Evolutionary conservation across 345 rosid species (phyloP).

Genomic region (Psidium guajava): DNA sequence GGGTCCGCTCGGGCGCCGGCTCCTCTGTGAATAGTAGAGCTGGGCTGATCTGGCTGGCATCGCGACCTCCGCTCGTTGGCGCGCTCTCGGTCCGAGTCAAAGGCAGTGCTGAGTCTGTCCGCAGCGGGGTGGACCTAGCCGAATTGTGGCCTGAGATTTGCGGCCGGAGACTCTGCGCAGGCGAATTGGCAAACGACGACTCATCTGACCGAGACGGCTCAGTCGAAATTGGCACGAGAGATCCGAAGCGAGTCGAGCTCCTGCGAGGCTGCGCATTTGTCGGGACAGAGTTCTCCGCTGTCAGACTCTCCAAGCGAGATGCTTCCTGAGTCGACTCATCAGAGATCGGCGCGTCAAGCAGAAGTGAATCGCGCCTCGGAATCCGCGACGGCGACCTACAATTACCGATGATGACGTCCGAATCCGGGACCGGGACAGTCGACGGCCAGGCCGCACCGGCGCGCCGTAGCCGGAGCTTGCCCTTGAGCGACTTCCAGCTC

Average conservation of each 20-base stretch:
- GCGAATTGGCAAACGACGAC: constrained; percentile 8
- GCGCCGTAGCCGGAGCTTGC: constrained; percentile 54
- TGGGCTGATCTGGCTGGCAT: not conserved
- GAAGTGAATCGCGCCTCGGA: constrained; percentile 8
- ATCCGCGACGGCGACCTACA: constrained; percentile 14
- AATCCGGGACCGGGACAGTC: constrained; percentile 34
- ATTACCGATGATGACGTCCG: constrained; percentile 34
- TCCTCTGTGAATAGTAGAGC: not conserved
- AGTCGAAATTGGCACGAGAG: not conserved
- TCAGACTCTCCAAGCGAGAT: not conserved
- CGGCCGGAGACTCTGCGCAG: constrained; percentile 14
- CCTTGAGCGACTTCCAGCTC: constrained; percentile 75
- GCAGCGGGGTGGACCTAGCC: constrained; percentile 5
- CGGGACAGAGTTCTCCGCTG: not conserved
- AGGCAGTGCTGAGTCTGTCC: not conserved
- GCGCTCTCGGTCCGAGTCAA: not conserved
- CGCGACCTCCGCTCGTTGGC: not conserved
- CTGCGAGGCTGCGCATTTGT: constrained; percentile 14
- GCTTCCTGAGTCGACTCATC: constrained; percentile 3
- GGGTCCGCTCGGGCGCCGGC: constrained; percentile 20
- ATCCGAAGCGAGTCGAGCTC: constrained; percentile 29
- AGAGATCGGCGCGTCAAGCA: constrained; percentile 8
- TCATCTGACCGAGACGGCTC: constrained; percentile 17
- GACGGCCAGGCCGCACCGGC: constrained; percentile 73
- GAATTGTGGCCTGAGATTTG: constrained; percentile 43